Conservation (phyloP, 441 rosid genomes). For the Eutrema salsugineum region DNA sequence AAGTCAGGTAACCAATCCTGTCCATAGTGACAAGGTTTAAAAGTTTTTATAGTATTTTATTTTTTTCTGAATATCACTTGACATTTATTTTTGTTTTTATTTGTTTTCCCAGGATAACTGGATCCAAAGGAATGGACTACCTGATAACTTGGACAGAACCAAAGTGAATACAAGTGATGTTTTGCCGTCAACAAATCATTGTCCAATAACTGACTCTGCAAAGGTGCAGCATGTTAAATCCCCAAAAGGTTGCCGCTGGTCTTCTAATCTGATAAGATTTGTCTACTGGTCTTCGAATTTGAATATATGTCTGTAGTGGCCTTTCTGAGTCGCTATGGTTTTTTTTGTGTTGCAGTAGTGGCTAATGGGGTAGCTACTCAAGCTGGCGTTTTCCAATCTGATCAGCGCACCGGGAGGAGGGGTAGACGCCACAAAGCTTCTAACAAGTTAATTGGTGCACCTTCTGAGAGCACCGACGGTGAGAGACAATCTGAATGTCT, state of each 20-base stretch:
- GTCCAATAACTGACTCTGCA: slow-evolving; percentile 18
- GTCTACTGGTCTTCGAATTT: no score
- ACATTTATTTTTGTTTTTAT: neutral
- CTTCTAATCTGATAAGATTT: neutral
- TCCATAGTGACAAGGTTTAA: neutral
- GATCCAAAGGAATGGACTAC: slow-evolving; percentile 5
- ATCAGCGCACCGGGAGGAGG: slow-evolving; percentile 61
- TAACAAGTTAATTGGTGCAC: slow-evolving; percentile 42
- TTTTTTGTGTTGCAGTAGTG: slow-evolving; percentile 38
- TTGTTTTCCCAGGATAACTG: slow-evolving; percentile 15
- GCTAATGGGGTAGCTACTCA: slow-evolving; percentile 38
- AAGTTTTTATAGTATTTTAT: neutral
- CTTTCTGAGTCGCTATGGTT: neutral
- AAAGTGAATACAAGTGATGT: slow-evolving; percentile 8
- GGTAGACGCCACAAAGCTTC: slow-evolving; percentile 73
- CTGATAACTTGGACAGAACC: neutral
- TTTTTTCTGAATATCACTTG: neutral
- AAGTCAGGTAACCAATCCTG: slow-evolving; percentile 32
- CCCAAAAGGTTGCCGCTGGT: slow-evolving; percentile 20
- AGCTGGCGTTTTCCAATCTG: slow-evolving; percentile 47
- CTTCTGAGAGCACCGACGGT: slow-evolving; percentile 35
- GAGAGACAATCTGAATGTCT: slow-evolving; percentile 30
- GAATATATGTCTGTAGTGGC: no score
- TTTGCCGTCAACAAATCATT: slow-evolving; percentile 2
- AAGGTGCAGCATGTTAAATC: slow-evolving; percentile 14